Evolutionary conservation across 202 grass and related monocot genomes (phyloP).

Genomic region (Schoenoplectus tabernaemontani): DNA sequence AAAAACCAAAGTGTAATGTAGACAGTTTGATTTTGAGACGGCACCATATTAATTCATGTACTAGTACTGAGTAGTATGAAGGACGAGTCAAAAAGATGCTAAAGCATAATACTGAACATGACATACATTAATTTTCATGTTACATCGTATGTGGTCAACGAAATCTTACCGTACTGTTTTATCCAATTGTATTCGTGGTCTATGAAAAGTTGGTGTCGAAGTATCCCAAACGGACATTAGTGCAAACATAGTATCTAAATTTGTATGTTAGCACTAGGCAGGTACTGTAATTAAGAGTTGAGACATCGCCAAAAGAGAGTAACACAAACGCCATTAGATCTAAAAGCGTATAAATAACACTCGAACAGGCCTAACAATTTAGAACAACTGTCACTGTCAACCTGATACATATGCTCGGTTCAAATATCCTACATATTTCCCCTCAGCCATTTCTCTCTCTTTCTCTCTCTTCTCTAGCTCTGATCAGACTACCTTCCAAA

Average conservation of each 20-base stretch:
- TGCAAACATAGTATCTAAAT: constrained; percentile 4
- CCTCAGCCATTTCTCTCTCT: not conserved
- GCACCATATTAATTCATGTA: too few relatives aligned
- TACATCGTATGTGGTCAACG: not conserved
- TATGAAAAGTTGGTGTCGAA: not conserved
- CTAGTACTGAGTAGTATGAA: too few relatives aligned
- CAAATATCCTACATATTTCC: not conserved
- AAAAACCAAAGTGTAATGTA: not conserved
- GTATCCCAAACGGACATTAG: not conserved
- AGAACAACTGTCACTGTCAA: constrained; percentile 17
- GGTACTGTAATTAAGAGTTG: too few relatives aligned
- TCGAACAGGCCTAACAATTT: constrained; percentile 7
- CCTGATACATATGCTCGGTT: not conserved
- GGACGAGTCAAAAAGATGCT: not conserved
- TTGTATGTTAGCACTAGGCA: not conserved
- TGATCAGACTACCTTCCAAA: not conserved
- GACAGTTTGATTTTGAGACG: not conserved
- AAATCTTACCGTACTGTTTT: not conserved
- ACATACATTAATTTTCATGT: not conserved
- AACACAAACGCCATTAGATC: not conserved
- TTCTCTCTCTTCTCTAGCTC: not conserved
- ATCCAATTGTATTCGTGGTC: not conserved
- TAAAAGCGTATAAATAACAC: too few relatives aligned
- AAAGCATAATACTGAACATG: not conserved
- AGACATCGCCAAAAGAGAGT: not conserved